Base-by-base conservation (phyloP, 23 red algal species). In the Gracilaria caudata region DNA sequence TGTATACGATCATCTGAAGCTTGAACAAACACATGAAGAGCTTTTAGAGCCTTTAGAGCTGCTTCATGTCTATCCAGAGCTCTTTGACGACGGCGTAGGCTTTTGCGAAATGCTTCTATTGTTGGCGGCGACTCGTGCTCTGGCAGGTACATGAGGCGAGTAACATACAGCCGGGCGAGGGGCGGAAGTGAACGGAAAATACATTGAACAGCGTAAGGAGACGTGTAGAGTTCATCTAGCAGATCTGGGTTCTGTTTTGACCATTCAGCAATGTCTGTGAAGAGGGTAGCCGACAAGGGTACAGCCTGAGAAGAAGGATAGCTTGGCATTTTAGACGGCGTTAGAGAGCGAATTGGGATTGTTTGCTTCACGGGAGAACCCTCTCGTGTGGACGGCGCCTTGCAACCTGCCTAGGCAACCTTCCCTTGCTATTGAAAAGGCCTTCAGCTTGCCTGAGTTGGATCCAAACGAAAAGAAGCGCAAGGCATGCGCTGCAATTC, bases 111-210 rank as follows among this genome's bases (percentile, higher is more conserved):
- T 24, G 70, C n/a, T 19, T 73, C 68, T 10, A 85, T 30, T 51
- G 81, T 64, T 46, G 83, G 46, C 25, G 68, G 49, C 28, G 40
- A 47, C 17, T 80, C 39, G 25, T 85, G 16, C 21, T 40, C n/a
- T 14, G 80, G 68, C 51, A 86, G 40, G 54, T 86, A 70, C 39
- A 86, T 51, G 16, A 93, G 51, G 28, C 90, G 90, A 28, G 82
- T 68, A 21, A 86, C 57, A 53, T 93, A 93, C 10, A 93, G 68
- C 24, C 90, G 90, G 21, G 90, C 90, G 21, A 86, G 41, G 16
- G 90, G 90, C 16, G 90, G 90, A 55, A 93, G 81, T 28, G 90
- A 81, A 39, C 90, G 90, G 33, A 93, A 79, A 64, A 93, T 44
- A 33, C 40, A 78, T 71, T 85, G 90, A 37, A 85, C 79, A 25